Conservation (phyloP, 805 yeast species). For the Teunomyces lycoperdinae region DNA sequence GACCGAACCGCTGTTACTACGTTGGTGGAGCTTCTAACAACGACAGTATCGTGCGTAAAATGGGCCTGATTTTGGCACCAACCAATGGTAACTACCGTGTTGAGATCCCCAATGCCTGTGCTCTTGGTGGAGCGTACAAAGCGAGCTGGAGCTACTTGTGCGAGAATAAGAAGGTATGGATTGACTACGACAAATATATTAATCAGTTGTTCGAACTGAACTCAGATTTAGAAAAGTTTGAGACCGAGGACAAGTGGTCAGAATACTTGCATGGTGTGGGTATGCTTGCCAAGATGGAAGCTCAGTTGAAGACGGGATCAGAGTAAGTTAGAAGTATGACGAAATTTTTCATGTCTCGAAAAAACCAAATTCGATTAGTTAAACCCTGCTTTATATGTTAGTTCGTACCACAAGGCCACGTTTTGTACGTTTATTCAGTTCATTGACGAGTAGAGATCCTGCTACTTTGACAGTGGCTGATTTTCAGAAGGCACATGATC, state of each 20-base stretch:
- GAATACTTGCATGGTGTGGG: conserved; percentile 53
- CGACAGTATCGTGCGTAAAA: conserved; percentile 59
- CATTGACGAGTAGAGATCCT: conserved; percentile 6
- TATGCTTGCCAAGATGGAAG: conserved; percentile 47
- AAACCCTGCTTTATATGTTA: too few species aligned
- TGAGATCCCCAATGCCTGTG: conserved; percentile 87
- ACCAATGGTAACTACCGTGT: conserved; percentile 62
- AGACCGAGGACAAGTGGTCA: conserved; percentile 44
- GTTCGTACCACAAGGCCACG: not conserved
- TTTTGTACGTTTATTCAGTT: not conserved
- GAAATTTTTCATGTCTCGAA: not conserved
- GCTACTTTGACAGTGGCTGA: conserved; percentile 6
- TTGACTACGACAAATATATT: conserved; percentile 43
- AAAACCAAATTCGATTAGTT: not conserved
- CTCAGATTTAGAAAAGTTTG: conserved; percentile 43
- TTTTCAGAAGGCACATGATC: not conserved
- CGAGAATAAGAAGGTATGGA: conserved; percentile 32
- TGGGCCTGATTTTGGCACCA: conserved; percentile 71
- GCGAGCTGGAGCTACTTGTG: conserved; percentile 66
- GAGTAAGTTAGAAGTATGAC: not conserved
- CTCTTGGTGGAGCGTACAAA: conserved; percentile 85
- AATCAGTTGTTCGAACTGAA: conserved; percentile 43
- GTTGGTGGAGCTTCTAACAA: conserved; percentile 90
- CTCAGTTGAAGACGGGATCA: conserved; percentile 9
- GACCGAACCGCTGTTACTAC: conserved; percentile 69